Conservation (phyloP, 257 asterid genomes). For the Solanum stenotomum region DNA sequence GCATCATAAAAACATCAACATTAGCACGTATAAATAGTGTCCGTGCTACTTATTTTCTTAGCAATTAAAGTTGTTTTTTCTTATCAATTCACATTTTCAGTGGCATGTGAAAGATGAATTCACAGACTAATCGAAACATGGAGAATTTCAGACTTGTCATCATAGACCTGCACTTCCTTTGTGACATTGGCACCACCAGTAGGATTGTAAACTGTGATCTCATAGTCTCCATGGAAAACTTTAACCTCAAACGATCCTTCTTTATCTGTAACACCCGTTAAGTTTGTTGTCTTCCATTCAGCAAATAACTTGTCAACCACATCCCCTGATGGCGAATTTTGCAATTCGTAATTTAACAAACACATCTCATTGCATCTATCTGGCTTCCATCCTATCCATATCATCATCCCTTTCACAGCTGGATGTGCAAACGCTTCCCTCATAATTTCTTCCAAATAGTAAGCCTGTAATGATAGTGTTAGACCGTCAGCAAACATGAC, state of each 20-base stretch:
- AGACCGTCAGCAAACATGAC: neutral
- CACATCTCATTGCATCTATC: conserved; percentile 31
- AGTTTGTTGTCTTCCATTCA: conserved; percentile 34
- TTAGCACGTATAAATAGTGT: neutral
- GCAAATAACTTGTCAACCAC: conserved; percentile 36
- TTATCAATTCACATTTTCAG: neutral
- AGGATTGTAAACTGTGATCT: conserved; percentile 22
- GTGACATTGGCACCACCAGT: neutral
- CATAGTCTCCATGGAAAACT: conserved; percentile 37
- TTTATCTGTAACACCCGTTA: conserved; percentile 18
- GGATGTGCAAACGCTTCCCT: conserved; percentile 56
- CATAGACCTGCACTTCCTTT: conserved; percentile 5
- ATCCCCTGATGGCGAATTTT: conserved; percentile 30
- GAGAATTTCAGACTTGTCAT: conserved; percentile 1
- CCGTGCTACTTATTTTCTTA: neutral
- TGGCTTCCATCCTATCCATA: conserved; percentile 56
- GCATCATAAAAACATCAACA: neutral
- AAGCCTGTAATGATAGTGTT: neutral
- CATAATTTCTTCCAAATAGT: conserved; percentile 31
- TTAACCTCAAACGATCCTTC: conserved; percentile 15
- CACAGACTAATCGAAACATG: neutral
- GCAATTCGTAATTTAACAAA: conserved; percentile 31
- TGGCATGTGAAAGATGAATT: neutral
- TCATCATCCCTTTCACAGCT: conserved; percentile 42
- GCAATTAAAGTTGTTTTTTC: neutral